Evolutionary conservation across 2,329 filamentous ascomycete species (phyloP), one percentile per base, ranked within the genome.

Genomic region (Nemania sp.): DNA sequence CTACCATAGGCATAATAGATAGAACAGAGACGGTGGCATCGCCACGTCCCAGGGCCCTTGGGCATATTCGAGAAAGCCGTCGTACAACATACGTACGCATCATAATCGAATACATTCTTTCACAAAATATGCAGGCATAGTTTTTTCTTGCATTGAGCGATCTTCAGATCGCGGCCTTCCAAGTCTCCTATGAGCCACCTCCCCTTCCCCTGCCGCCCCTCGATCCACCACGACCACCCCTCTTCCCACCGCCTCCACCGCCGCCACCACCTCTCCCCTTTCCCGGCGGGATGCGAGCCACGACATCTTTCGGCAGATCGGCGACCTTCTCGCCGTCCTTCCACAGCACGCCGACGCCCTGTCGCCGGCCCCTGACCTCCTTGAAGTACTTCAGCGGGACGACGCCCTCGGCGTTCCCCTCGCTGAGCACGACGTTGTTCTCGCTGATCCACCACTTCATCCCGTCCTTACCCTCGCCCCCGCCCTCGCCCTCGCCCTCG

Each of bases 371-470:
- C 65, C 85, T 83, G 1, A 94, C 92, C 70, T 85, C 83, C 76
- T 84, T 83, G 70, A 96, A 94, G 71, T 88, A 91, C 68, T 82
- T 81, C 18, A 83, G 74, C 32, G 86, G 82, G 65, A 96, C 78
- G 6, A 90, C 54, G 1, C 88, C 90, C 4, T 85, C 76, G 48
- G 77, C 84, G 60, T 77, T 78, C 54, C 78, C 86, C 68, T 86
- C 85, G 2, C 84, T 88, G 65, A 94, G 76, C 63, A 93, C 82
- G 9, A 94, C 90, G 1, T 86, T 89, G 71, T 94, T 94, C 67
- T 90, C 89, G 72, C 90, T 92, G 63, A 86, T 74, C 87, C 90
- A 96, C 84, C 93, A 96, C 70, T 81, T 80, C 65, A 92, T 81
- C 0, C 11, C 10, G 12, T 77, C 74, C 5, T 78, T 81, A 0